Evolutionary conservation across 2,329 filamentous ascomycete genomes (phyloP), one percentile per base, ranked within the genome.

Genomic region (Capronia coronata): DNA sequence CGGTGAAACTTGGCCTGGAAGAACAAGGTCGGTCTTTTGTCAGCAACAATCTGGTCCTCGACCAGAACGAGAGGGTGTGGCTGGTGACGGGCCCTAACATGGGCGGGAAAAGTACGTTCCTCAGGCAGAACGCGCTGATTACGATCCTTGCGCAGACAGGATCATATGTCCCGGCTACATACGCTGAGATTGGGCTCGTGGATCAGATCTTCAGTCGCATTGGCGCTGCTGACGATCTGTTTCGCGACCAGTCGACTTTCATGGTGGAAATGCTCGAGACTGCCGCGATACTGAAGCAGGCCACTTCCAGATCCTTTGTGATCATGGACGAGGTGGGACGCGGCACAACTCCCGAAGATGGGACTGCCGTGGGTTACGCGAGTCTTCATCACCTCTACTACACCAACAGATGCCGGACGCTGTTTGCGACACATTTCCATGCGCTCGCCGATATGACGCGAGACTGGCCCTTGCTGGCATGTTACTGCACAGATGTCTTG

Each of bases 191-290:
- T 21, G 90, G 91, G 1, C 75, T 98, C 37, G 89, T 96, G n/a
- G 93, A 98, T 69, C 88, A 91, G 62, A 84, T 98, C 46, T 97
- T 94, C 72, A 93, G 85, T 64, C 86, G 93, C 64, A 85, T 94
- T 18, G 93, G 93, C 1, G 94, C 89, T 1, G 93, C 91, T 1
- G 94, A 98, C 67, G 91, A 95, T 65, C 75, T 98, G n/a, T 96
- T 86, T 71, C 80, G 82, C 43, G 86, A 95, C 70, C 90, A 97
- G 67, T 95, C 88, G 46, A 98, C 94, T 0, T 98, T 98, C 68
- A 97, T 98, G 93, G 88, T 97, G 1, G 93, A 98, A 71, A 98
- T 98, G 93, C 77, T 96, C 1, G 93, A 98, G 69, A 95, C 93
- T 16, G 90, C 91, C 1, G 78, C 85, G 21, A 98, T 98, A 46